Conservation (phyloP, 192 early-diverging fungal genomes). For the Gryganskiella cystojenkinii region DNA sequence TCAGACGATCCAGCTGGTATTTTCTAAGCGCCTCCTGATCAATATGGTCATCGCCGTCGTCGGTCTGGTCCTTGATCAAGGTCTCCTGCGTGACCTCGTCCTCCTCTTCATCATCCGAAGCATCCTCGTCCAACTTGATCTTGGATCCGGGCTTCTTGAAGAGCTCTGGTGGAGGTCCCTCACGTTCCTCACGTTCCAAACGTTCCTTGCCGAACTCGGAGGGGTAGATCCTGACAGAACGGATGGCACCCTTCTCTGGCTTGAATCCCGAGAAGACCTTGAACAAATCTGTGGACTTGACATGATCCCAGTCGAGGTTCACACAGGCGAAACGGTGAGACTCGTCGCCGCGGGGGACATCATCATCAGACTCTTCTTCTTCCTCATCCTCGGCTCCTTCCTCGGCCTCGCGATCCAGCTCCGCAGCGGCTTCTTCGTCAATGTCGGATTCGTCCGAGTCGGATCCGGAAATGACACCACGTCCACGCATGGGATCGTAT, state of each 20-base stretch:
- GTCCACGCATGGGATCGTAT: constrained; percentile 86
- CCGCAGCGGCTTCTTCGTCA: constrained; percentile 56
- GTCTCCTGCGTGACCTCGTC: constrained; percentile 59
- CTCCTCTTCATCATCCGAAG: constrained; percentile 34
- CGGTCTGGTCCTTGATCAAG: constrained; percentile 58
- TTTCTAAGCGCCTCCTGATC: constrained; percentile 85
- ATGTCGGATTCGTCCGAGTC: constrained; percentile 60
- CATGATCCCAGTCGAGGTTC: constrained; percentile 96
- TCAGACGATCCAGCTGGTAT: constrained; percentile 92
- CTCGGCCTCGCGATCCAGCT: constrained; percentile 51
- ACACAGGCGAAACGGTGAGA: constrained; percentile 86
- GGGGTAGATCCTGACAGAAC: constrained; percentile 86
- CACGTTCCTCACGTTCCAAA: constrained; percentile 71
- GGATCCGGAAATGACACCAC: constrained; percentile 72
- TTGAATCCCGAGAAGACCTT: constrained; percentile 90
- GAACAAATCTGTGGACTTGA: constrained; percentile 87
- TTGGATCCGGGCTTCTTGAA: constrained; percentile 57
- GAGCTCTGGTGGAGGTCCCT: constrained; percentile 83
- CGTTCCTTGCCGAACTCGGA: constrained; percentile 91
- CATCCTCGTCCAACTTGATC: constrained; percentile 16
- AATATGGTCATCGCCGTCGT: constrained; percentile 79
- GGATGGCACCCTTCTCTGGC: constrained; percentile 74
- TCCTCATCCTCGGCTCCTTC: constrained; percentile 53
- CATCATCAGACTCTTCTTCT: constrained; percentile 58
- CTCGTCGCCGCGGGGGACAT: constrained; percentile 67